Conservation (phyloP, 805 yeast species). For the Torulaspora delbrueckii region DNA sequence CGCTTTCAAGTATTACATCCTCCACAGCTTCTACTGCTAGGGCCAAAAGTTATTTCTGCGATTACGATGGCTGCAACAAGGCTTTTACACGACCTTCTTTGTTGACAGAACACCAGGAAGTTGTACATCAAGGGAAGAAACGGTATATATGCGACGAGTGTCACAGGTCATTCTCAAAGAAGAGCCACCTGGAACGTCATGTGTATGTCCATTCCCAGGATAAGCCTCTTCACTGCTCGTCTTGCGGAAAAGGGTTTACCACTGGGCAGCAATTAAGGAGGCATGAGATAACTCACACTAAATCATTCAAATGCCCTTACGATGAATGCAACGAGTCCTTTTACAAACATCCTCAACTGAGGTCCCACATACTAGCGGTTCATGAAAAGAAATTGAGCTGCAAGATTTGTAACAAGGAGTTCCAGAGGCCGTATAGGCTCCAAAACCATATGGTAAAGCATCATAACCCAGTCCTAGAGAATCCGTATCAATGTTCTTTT, state of each 20-base stretch:
- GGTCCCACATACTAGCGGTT: slow-evolving; percentile 61
- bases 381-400: slow-evolving; percentile 58
- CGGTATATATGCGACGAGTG: slow-evolving; percentile 72
- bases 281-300: slow-evolving; percentile 77
- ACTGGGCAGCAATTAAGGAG: slow-evolving; percentile 75
- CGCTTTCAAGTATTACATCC: slow-evolving; percentile 6
- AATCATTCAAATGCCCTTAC: slow-evolving; percentile 55
- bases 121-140: slow-evolving; percentile 66
- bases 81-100: slow-evolving; percentile 77
- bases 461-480: slow-evolving; percentile 46
- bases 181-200: slow-evolving; percentile 78
- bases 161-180: slow-evolving; percentile 59
- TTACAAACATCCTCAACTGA: slow-evolving; percentile 67
- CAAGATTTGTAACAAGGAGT: slow-evolving; percentile 57
- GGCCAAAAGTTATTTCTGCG: slow-evolving; percentile 61
- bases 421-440: slow-evolving; percentile 59
- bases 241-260: slow-evolving; percentile 79
- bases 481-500: slow-evolving; percentile 52
- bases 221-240: slow-evolving; percentile 67
- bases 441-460: slow-evolving; percentile 59
- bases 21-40: slow-evolving; percentile 37
- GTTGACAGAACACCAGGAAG: slow-evolving; percentile 71
- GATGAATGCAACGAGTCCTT: slow-evolving; percentile 64
- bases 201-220: slow-evolving; percentile 55
- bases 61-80: slow-evolving; percentile 62